Evolutionary conservation across 768 basidiomycete genomes (phyloP).

Genomic region (Podaxis sp.): DNA sequence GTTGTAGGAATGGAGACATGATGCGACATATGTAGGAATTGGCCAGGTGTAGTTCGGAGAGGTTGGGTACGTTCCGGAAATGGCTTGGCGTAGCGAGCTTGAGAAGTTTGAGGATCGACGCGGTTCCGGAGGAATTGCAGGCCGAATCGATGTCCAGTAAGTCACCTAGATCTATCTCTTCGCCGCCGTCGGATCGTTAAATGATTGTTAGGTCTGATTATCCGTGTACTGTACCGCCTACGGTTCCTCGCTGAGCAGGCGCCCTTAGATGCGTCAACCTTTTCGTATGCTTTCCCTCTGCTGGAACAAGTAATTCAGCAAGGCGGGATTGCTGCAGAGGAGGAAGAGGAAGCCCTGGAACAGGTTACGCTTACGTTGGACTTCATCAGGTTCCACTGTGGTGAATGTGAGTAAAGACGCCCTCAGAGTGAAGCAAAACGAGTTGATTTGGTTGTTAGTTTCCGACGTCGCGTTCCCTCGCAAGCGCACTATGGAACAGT

Average conservation of each 20-base stretch:
- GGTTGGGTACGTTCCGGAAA: slow-evolving; percentile 60
- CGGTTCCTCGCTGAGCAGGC: slow-evolving; percentile 76
- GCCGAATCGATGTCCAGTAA: slow-evolving; percentile 66
- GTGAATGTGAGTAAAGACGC: slow-evolving; percentile 55
- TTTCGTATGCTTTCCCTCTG: slow-evolving; percentile 76
- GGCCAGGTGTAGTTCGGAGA: slow-evolving; percentile 66
- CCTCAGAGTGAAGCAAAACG: neutral
- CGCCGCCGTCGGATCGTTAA: slow-evolving; percentile 1
- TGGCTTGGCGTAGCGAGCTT: slow-evolving; percentile 86
- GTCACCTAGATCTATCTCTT: slow-evolving; percentile 16
- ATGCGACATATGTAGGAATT: slow-evolving; percentile 43
- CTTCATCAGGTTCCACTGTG: slow-evolving; percentile 65
- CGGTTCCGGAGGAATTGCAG: slow-evolving; percentile 68
- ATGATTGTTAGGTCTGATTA: slow-evolving; percentile 53
- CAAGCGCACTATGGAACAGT: slow-evolving; percentile 55
- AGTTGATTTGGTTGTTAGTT: slow-evolving; percentile 38
- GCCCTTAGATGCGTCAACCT: slow-evolving; percentile 83
- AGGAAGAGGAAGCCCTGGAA: slow-evolving; percentile 70
- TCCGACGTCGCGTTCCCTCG: slow-evolving; percentile 72
- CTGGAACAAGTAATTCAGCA: slow-evolving; percentile 60
- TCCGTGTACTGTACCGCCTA: slow-evolving; percentile 83
- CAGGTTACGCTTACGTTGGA: slow-evolving; percentile 76
- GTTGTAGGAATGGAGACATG: neutral
- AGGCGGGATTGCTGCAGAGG: slow-evolving; percentile 62
- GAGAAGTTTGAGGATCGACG: slow-evolving; percentile 58